These are phyloP conservation scores for Pistacia atlantica DNA, from an alignment of 345 rosid genomes.

Conservation along the genomic window DNA sequence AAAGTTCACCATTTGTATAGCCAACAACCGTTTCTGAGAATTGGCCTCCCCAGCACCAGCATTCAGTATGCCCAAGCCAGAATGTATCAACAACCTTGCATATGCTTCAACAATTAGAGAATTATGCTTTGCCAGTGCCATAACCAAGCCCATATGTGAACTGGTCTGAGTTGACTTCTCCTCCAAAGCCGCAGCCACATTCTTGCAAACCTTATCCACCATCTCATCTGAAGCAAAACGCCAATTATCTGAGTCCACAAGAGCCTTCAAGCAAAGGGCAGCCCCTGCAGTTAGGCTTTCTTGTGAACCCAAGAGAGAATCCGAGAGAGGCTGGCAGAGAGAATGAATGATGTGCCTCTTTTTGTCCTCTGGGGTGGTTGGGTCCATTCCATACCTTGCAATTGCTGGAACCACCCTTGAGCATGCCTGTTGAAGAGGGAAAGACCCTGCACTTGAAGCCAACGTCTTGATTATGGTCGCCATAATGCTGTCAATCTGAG, in stretches of 20 bases:
- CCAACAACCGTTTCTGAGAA: constrained; percentile 83
- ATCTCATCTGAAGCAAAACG: constrained; percentile 84
- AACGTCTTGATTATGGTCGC: constrained; percentile 75
- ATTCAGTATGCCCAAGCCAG: constrained; percentile 62
- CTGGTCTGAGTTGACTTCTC: constrained; percentile 72
- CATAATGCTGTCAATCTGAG: constrained; percentile 92
- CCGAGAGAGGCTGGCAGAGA: constrained; percentile 80
- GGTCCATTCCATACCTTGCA: constrained; percentile 89
- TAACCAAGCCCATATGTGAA: constrained; percentile 74
- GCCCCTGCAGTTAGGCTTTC: constrained; percentile 87
- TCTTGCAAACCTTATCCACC: constrained; percentile 89
- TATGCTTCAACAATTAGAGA: constrained; percentile 87
- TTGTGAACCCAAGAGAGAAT: constrained; percentile 76
- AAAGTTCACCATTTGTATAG: constrained; percentile 88
- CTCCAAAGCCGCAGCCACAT: constrained; percentile 85
- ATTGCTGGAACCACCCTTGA: constrained; percentile 92
- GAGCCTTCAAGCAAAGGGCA: constrained; percentile 87
- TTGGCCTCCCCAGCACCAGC: constrained; percentile 65
- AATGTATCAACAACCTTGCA: constrained; percentile 74
- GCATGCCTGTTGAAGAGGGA: constrained; percentile 97
- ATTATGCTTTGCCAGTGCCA: constrained; percentile 87
- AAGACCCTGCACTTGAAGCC: constrained; percentile 88
- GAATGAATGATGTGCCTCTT: constrained; percentile 75
- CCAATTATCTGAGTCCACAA: constrained; percentile 92
- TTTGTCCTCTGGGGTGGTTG: constrained; percentile 66